Evolutionary conservation across 2,329 filamentous ascomycete species (phyloP), one percentile per base, ranked within the genome.

Genomic region (Akanthomyces muscarius): DNA sequence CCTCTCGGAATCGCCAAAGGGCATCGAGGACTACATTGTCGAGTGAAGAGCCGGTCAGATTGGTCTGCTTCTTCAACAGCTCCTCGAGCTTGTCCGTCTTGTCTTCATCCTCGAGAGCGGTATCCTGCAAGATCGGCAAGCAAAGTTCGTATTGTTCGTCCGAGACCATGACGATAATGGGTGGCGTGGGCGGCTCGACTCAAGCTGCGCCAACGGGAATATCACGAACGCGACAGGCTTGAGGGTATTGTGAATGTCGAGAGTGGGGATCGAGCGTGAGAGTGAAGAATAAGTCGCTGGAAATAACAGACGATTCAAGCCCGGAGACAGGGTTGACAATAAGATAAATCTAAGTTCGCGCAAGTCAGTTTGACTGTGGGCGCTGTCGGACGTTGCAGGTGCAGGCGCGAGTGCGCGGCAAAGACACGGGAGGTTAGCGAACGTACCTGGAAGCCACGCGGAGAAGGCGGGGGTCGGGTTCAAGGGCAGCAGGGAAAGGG

Each of bases 111-210:
- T 96, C 91, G 65, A 97, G 82, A 62, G 83, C 82, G 64, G 86
- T 79, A 77, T 97, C 89, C 79, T 95, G 88, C 67, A 99, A 85
- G 72, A 97, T 86, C 59, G 92, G 91, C 74, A 96, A 86, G 76
- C 92, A 97, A 71, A 95, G 85, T 70, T 97, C 92, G 80, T 96
- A 96, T 62, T 94, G 87, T 70, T 93, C 88, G 81, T 98, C 94
- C 70, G 93, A 91, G 66, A 97, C 88, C 94, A 98, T 97, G 73
- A 66, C 83, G 47, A 44, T 38, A 28, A n/a, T 14, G 3, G 28
- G n/a, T 25, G 13, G 50, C 16, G 51, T 38, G 38, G 38, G 41
- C 41, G 50, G 51, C 58, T 61, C 41, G 23, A 36, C 21, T 2
- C 13, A 52, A 61, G 57, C 48, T 44, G 57, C 57, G 28, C 57